Evolutionary conservation across 1,284 basidiomycete species (phyloP).

Genomic region (Pseudozyma thailandica): DNA sequence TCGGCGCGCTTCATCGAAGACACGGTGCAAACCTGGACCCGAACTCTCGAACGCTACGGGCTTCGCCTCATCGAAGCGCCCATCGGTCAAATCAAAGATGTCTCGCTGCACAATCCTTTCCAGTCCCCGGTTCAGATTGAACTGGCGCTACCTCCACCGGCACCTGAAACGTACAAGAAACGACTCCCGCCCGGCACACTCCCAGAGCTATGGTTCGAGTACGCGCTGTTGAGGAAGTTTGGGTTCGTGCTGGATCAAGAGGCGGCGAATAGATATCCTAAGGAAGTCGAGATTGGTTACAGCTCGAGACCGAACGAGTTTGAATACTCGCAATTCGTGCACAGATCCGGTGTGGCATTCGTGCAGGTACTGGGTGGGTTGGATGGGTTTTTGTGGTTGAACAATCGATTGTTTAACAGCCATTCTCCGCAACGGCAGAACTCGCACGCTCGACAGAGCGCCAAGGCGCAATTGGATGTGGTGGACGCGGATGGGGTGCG

Average conservation of each 20-base stretch:
- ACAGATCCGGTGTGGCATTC: constrained; percentile 63
- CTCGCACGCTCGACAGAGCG: no score
- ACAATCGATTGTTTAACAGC: constrained; percentile 62
- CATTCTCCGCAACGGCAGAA: constrained; percentile 17
- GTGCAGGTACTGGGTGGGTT: constrained; percentile 63
- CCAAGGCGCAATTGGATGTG: background rate
- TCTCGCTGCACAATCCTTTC: constrained; percentile 64
- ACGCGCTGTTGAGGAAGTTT: constrained; percentile 58
- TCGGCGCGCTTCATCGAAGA: constrained; percentile 96
- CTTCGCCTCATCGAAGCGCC: constrained; percentile 84
- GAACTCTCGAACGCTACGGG: constrained; percentile 88
- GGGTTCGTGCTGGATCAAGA: constrained; percentile 68
- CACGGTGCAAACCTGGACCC: constrained; percentile 82
- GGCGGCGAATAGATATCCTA: constrained; percentile 52
- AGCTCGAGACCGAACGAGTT: constrained; percentile 63
- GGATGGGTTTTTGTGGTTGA: constrained; percentile 66
- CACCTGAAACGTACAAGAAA: constrained; percentile 40
- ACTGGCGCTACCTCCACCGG: constrained; percentile 61
- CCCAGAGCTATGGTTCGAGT: constrained; percentile 62
- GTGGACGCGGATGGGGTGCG: constrained; percentile 55
- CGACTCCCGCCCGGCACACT: constrained; percentile 46
- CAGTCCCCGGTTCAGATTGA: constrained; percentile 63
- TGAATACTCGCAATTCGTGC: constrained; percentile 66
- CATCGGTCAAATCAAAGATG: constrained; percentile 67
- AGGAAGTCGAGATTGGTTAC: constrained; percentile 59